Percentiles rank a stretch among this genome's conserved stretches.
phyloP scores from a whole-genome alignment of 75 land plant genomes.

The Ceratopteris richardii region DNA sequence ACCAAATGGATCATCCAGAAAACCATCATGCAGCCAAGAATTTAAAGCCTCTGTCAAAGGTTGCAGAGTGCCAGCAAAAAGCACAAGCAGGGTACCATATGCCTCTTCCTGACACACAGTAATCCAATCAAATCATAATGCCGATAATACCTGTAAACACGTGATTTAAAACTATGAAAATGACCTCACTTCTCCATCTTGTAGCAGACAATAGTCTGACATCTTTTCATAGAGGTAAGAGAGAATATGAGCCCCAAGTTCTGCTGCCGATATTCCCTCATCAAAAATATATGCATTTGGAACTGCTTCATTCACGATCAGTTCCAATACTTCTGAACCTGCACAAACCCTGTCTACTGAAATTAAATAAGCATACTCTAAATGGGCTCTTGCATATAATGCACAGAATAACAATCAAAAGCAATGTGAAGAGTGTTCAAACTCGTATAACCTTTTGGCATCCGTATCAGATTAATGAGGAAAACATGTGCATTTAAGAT shows the following conservation, averaged over 20 bases:
- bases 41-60: slow-evolving; percentile 71
- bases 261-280: slow-evolving; percentile 36
- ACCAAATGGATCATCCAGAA: slow-evolving; percentile 79
- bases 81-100: slow-evolving; percentile 61
- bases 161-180: slow-evolving; percentile 8
- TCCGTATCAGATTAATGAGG: slow-evolving; percentile 4
- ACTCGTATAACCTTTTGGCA: background rate
- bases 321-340: slow-evolving; percentile 72
- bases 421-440: background rate
- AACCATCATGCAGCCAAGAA: slow-evolving; percentile 93
- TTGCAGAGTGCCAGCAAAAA: slow-evolving; percentile 63
- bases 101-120: slow-evolving; percentile 60
- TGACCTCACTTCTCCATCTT: slow-evolving; percentile 76
- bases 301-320: slow-evolving; percentile 58
- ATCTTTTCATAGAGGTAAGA: slow-evolving; percentile 62
- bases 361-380: background rate
- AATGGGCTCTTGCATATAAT: background rate
- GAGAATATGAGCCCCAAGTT: slow-evolving; percentile 62
- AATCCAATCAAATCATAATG: background rate
- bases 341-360: slow-evolving; percentile 66
- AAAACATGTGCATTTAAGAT: slow-evolving; percentile 8
- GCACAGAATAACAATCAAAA: background rate
- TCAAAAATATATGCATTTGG: slow-evolving; percentile 36
- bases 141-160: background rate
- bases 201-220: slow-evolving; percentile 64